Evolutionary conservation across 805 yeast species (phyloP), one percentile per base, ranked within the genome.

Genomic region (Teunomyces cretensis): DNA sequence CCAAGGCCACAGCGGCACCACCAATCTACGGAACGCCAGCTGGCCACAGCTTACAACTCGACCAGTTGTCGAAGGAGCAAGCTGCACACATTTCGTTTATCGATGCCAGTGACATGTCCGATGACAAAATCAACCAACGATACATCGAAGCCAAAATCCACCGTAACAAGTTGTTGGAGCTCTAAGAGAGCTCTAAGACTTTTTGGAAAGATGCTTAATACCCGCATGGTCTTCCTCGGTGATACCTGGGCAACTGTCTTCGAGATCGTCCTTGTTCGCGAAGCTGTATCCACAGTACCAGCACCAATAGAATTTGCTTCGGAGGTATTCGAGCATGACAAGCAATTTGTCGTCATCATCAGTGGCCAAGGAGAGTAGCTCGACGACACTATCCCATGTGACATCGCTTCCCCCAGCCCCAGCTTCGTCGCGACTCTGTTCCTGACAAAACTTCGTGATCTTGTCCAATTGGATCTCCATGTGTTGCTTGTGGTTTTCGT

Each of bases 261-360:
- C 61, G 15, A 80, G 49, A 24, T 78, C 82, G 1, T 53, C 49
- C 41, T 60, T 63, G 45, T 59, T 61, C 1, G 57, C 56, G 51
- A 63, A 80, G 28, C 50, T 49, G 2, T 57, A 54, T 1, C 83
- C 83, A 57, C 85, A 80, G 58, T 67, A 80, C 53, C 61, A 74
- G 52, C 85, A 80, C 52, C 72, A 80, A 45, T 57, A 49, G 44
- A 69, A 68, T 9, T 58, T 61, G 1, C 64, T 50, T 28, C 83
- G 58, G 19, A 78, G 54, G 47, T 70, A 74, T 4, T 54, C 51
- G 26, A 74, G 57, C 7, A 78, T 52, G n/a, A 59, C 54, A 28
- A 46, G 53, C 14, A 74, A 46, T 35, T 58, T 61, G 24, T 67
- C 68, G 2, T 57, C 56, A 1, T 53, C 30, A 11, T 40, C 32